These are phyloP conservation scores for Coprinopsis marcescibilis DNA, from an alignment of 768 basidiomycete genomes.

Conservation along the genomic window DNA sequence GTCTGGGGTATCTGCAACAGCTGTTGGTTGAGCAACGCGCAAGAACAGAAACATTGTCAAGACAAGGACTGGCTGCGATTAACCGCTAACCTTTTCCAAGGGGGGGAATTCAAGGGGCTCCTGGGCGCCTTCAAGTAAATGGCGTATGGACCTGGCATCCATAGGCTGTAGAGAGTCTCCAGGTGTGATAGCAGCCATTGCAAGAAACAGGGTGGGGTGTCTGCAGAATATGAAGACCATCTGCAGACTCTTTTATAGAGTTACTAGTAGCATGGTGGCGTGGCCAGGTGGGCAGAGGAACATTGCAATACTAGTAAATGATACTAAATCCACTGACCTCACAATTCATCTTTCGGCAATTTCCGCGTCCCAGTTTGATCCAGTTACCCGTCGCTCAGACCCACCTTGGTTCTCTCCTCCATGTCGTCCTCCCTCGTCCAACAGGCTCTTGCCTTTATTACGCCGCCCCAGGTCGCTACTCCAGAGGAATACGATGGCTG, in stretches of 20 bases:
- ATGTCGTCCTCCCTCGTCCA: slow-evolving; percentile 18
- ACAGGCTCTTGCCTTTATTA: slow-evolving; percentile 35
- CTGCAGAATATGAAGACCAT: background rate
- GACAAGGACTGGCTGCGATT: background rate
- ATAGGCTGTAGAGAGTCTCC: background rate
- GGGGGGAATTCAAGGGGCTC: slow-evolving; percentile 1
- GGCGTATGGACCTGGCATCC: background rate
- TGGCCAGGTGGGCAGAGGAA: no score
- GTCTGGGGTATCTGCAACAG: slow-evolving; percentile 37
- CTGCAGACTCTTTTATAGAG: background rate
- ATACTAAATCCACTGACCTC: no score
- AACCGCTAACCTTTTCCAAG: background rate
- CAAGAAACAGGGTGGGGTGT: no score
- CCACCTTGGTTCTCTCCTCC: background rate
- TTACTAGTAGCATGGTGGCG: background rate
- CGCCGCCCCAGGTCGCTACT: slow-evolving; percentile 52
- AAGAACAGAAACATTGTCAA: no score
- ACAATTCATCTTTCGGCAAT: background rate
- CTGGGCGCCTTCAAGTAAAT: slow-evolving; percentile 12
- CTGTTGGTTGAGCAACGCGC: slow-evolving; percentile 6
- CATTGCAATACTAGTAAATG: no score
- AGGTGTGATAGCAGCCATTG: background rate
- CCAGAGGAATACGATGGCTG: slow-evolving; percentile 64
- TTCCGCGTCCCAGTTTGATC: background rate
- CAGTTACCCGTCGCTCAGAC: background rate